Conservation (phyloP, 108 stramenopile genomes). For the Schizochytrium sp. region DNA sequence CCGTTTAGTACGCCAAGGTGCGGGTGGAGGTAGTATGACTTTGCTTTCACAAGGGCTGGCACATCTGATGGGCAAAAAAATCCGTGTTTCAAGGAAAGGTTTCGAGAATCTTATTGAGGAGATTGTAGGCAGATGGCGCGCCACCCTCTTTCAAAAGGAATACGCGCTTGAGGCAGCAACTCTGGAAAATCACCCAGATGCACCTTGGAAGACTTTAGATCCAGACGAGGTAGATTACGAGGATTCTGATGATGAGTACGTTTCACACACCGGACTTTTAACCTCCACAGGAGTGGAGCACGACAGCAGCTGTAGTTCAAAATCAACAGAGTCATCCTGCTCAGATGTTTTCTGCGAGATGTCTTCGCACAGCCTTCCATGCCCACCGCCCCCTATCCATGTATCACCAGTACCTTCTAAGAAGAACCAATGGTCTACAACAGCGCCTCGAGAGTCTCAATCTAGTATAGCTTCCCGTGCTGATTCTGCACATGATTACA, state of each 20-base stretch:
- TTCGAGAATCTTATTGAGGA: background rate
- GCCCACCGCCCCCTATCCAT: too few species aligned
- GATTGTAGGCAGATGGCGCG: conserved; percentile 49
- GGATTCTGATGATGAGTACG: conserved; percentile 50
- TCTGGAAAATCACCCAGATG: conserved; percentile 14
- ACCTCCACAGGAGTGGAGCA: too few species aligned
- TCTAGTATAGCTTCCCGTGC: too few species aligned
- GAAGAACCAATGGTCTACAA: too few species aligned
- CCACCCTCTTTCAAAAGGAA: conserved; percentile 25
- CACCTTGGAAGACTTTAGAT: conserved; percentile 1
- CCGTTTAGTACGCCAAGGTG: background rate
- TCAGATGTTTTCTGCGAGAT: too few species aligned
- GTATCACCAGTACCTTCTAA: too few species aligned
- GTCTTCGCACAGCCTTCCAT: too few species aligned
- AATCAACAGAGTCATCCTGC: too few species aligned
- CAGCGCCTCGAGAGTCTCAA: too few species aligned
- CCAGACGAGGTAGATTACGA: conserved; percentile 55
- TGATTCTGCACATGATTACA: too few species aligned
- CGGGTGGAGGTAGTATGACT: background rate
- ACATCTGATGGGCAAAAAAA: background rate
- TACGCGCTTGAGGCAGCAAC: conserved; percentile 52
- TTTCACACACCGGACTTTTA: too few species aligned
- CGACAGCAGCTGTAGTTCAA: too few species aligned
- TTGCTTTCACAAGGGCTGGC: background rate
- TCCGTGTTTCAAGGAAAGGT: background rate